Conservation (phyloP, 306 rosid species). For the Prunus salicina region DNA sequence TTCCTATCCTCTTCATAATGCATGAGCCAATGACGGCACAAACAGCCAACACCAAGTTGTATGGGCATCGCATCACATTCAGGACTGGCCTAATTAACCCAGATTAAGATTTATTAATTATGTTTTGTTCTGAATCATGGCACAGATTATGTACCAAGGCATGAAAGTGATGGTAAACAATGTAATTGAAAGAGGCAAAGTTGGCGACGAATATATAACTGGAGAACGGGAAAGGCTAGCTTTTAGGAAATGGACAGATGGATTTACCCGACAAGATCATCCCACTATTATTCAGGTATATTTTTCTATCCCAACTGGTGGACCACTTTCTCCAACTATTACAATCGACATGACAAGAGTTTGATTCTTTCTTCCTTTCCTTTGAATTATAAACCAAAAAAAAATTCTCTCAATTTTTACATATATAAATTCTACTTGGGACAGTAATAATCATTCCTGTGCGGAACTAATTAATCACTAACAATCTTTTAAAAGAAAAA, state of each 20-base stretch:
- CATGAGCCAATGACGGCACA: no score
- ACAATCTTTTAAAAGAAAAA: no score
- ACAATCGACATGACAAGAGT: background rate
- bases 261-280: slow-evolving; percentile 31
- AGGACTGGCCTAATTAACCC: no score
- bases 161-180: slow-evolving; percentile 35
- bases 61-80: no score
- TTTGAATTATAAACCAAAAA: no score
- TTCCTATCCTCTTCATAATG: background rate
- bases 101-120: background rate
- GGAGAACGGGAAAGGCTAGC: slow-evolving; percentile 13
- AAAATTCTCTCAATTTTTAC: no score
- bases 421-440: no score
- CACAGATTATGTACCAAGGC: slow-evolving; percentile 33
- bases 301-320: background rate
- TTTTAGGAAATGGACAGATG: slow-evolving; percentile 28
- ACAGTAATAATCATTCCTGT: no score
- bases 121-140: background rate
- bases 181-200: slow-evolving; percentile 35
- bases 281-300: slow-evolving; percentile 39
- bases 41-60: background rate
- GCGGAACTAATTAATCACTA: no score
- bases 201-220: slow-evolving; percentile 19
- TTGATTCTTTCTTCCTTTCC: no score
- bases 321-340: no score